Evolutionary conservation across 495 filamentous ascomycete species (phyloP).

Genomic region (Tuber borchii): DNA sequence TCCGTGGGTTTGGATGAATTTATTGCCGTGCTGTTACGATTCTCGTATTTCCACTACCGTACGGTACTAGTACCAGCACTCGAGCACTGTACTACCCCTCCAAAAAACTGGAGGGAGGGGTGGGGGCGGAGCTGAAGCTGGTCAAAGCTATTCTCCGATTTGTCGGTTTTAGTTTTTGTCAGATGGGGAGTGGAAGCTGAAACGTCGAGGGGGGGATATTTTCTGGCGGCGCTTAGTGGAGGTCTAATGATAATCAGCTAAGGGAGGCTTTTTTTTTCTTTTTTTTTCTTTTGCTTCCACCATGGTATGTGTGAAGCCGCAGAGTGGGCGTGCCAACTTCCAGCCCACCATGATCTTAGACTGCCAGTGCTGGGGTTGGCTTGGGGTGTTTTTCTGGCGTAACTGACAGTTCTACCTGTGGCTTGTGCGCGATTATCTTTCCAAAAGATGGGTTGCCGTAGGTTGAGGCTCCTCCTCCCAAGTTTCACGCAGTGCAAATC

Average conservation of each 20-base stretch:
- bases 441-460: neutral
- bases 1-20: neutral
- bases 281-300: neutral
- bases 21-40: neutral
- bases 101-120: neutral
- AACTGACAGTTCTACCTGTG: neutral
- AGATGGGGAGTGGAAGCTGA: neutral
- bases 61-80: too few species aligned
- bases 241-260: neutral
- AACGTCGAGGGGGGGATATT: neutral
- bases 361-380: neutral
- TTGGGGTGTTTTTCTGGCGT: neutral
- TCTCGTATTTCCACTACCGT: neutral
- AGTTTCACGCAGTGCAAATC: neutral
- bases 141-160: conserved; percentile 1
- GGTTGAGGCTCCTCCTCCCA: neutral
- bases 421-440: neutral
- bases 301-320: neutral
- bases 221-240: neutral
- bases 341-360: neutral
- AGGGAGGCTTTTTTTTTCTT: neutral
- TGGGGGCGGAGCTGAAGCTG: neutral
- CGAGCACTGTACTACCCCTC: neutral
- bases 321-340: neutral
- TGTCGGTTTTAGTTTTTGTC: neutral